phyloP scores from a whole-genome alignment of 1,284 basidiomycete species.

The Sphagnurus paluster region DNA sequence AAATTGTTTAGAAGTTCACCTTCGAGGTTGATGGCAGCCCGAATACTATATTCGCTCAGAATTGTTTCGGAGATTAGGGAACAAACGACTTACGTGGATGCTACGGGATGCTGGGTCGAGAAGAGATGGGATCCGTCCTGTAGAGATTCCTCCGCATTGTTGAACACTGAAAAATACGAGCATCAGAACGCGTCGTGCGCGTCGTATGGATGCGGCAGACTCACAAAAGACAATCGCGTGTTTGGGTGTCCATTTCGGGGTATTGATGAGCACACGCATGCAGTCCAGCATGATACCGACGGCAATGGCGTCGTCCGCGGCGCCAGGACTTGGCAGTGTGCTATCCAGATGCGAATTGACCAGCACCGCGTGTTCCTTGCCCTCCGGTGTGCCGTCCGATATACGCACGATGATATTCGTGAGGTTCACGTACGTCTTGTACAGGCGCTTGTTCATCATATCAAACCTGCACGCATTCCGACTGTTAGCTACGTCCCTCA shows the following conservation, averaged over 20 bases:
- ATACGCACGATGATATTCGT: conserved; percentile 89
- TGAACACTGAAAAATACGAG: conserved; percentile 73
- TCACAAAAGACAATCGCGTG: conserved; percentile 85
- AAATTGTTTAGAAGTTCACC: conserved; percentile 36
- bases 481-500: neutral
- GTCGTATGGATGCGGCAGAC: conserved; percentile 37
- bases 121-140: conserved; percentile 95
- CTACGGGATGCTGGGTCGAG: conserved; percentile 82
- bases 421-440: conserved; percentile 90
- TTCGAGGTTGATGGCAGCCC: conserved; percentile 92
- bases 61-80: neutral
- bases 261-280: conserved; percentile 78
- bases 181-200: neutral
- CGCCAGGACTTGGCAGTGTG: conserved; percentile 67
- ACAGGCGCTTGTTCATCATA: conserved; percentile 81
- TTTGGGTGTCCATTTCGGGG: conserved; percentile 70
- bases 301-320: conserved; percentile 7
- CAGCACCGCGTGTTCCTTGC: conserved; percentile 82
- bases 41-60: conserved; percentile 51
- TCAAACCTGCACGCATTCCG: conserved; percentile 61
- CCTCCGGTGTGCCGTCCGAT: conserved; percentile 74
- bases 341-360: conserved; percentile 92
- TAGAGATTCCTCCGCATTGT: conserved; percentile 92
- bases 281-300: conserved; percentile 75
- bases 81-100: conserved; percentile 55